phyloP scores from a whole-genome alignment of 306 rosid species.

The Gastrolobium bilobum region DNA sequence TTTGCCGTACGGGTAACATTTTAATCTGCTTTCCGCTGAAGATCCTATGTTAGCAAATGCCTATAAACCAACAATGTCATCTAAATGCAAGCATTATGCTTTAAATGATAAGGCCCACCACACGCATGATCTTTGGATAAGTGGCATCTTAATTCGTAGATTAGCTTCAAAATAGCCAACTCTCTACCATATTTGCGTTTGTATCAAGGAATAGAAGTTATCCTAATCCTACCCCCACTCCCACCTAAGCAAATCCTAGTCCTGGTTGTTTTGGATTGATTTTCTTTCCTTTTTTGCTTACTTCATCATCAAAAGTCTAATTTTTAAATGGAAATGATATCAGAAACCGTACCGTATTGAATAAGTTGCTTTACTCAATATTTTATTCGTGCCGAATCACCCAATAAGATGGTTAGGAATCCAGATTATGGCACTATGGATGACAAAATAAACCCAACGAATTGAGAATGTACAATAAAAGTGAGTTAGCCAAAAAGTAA shows the following conservation, averaged over 20 bases:
- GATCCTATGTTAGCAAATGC: not conserved
- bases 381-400: constrained; percentile 25
- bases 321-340: constrained; percentile 17
- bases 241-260: constrained; percentile 39
- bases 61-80: not conserved
- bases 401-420: constrained; percentile 1
- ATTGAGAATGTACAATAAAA: not conserved
- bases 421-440: not conserved
- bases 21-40: too few species aligned
- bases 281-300: constrained; percentile 3
- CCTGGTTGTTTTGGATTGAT: not conserved
- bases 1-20: too few species aligned
- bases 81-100: not conserved
- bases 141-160: not conserved
- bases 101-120: not conserved
- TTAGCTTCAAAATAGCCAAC: not conserved
- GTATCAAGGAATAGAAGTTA: constrained; percentile 9
- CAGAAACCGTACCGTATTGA: constrained; percentile 18
- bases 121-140: constrained; percentile 24
- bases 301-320: constrained; percentile 26
- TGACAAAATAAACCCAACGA: not conserved
- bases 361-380: not conserved
- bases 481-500: not conserved
- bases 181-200: not conserved
- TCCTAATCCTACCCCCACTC: constrained; percentile 23